phyloP scores from a whole-genome alignment of 2,329 filamentous ascomycete species.

The Diaporthe vaccinii region DNA sequence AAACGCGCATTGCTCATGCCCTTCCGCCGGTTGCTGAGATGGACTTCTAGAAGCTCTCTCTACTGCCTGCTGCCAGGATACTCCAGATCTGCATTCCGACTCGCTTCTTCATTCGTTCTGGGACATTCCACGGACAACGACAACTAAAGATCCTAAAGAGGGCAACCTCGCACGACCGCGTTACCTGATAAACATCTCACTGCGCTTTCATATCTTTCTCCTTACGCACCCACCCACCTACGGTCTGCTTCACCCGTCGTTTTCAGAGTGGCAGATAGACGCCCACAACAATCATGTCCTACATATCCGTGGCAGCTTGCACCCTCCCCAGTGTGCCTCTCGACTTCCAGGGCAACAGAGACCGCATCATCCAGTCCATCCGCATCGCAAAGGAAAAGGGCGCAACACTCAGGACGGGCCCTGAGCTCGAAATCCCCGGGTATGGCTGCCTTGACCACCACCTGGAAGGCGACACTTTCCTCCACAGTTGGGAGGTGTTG shows the following conservation, averaged over 20 bases:
- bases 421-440: conserved; percentile 58
- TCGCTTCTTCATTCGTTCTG: not conserved
- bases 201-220: not conserved
- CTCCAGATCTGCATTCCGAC: not conserved
- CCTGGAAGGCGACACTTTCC: conserved; percentile 45
- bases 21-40: not conserved
- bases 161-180: not conserved
- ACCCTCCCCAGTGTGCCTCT: conserved; percentile 59
- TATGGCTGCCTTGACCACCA: conserved; percentile 53
- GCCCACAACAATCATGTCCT: conserved; percentile 44
- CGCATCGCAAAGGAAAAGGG: conserved; percentile 69
- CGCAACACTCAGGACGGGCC: conserved; percentile 73
- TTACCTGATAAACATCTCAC: not conserved
- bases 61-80: not conserved
- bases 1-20: not conserved
- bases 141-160: not conserved
- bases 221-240: not conserved
- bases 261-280: not conserved
- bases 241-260: not conserved
- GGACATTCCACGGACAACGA: not conserved
- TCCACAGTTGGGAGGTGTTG: conserved; percentile 44
- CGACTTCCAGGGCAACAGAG: conserved; percentile 74
- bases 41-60: not conserved
- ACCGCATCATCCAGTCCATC: conserved; percentile 75
- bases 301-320: conserved; percentile 53